Conservation (phyloP, 2,329 filamentous ascomycete genomes). For the Penicillium sp. region DNA sequence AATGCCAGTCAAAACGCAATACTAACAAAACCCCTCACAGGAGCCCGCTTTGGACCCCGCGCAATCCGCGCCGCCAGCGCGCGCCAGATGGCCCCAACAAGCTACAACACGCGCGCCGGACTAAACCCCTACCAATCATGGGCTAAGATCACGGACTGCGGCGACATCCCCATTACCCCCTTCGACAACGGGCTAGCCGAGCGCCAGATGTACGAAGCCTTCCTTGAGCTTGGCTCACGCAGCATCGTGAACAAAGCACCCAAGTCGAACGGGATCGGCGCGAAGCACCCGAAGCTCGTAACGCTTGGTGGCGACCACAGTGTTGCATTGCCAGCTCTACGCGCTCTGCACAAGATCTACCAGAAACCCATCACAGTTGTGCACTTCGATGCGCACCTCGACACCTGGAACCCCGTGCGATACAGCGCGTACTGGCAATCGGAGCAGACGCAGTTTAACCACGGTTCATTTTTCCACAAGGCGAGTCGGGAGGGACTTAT, state of each 20-base stretch:
- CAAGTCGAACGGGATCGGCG: constrained; percentile 34
- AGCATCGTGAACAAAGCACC: constrained; percentile 37
- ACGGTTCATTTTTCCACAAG: constrained; percentile 90
- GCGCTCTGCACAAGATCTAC: constrained; percentile 64
- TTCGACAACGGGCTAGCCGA: constrained; percentile 82
- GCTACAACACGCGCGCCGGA: constrained; percentile 77
- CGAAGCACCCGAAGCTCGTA: constrained; percentile 56
- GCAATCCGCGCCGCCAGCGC: constrained; percentile 82
- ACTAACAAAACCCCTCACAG: constrained; percentile 23
- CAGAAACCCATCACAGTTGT: constrained; percentile 65
- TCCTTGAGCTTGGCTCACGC: constrained; percentile 63
- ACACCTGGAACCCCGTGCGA: constrained; percentile 77
- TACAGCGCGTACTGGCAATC: constrained; percentile 76
- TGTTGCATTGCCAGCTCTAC: constrained; percentile 66
- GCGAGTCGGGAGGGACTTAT: constrained; percentile 79
- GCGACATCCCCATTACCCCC: constrained; percentile 83
- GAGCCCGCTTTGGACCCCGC: constrained; percentile 80
- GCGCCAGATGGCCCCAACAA: constrained; percentile 75
- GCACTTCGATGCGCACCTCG: constrained; percentile 77
- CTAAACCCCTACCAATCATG: constrained; percentile 82
- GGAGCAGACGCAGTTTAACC: constrained; percentile 74
- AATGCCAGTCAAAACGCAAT: neutral
- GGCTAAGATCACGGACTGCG: constrained; percentile 81
- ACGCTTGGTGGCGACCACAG: constrained; percentile 74
- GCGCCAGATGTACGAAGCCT: constrained; percentile 79